Evolutionary conservation across 495 filamentous ascomycete genomes (phyloP).

Genomic region (Hyaloscypha hepaticicola): DNA sequence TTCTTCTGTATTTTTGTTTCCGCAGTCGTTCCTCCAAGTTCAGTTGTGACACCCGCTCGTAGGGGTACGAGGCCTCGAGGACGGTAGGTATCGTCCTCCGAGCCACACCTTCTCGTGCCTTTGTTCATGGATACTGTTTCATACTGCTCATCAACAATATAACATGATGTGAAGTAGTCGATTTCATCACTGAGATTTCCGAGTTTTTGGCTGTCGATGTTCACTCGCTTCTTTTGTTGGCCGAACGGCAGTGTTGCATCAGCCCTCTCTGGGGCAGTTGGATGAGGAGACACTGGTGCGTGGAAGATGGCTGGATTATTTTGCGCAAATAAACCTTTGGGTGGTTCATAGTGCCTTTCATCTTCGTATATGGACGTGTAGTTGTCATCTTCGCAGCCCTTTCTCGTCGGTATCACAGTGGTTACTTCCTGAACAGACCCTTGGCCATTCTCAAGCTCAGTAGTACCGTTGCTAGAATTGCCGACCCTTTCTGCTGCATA

Average conservation of each 20-base stretch:
- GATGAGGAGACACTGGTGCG: neutral
- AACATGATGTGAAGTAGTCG: neutral
- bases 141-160: neutral
- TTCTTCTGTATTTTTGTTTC: neutral
- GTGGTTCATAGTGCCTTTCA: too few relatives aligned
- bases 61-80: neutral
- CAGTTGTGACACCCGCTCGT: neutral
- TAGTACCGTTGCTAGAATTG: neutral
- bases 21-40: neutral
- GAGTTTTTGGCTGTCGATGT: neutral
- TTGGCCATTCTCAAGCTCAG: neutral
- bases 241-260: neutral
- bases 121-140: neutral
- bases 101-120: neutral
- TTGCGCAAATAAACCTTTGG: neutral
- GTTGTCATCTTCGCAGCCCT: neutral
- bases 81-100: neutral
- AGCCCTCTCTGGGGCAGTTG: neutral
- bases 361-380: neutral
- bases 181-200: neutral
- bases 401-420: neutral
- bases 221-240: neutral
- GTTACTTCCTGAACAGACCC: neutral
- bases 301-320: neutral
- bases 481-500: neutral